These are phyloP conservation scores for Flaveria floridana DNA, from an alignment of 140 eudicot genomes.

Conservation along the genomic window DNA sequence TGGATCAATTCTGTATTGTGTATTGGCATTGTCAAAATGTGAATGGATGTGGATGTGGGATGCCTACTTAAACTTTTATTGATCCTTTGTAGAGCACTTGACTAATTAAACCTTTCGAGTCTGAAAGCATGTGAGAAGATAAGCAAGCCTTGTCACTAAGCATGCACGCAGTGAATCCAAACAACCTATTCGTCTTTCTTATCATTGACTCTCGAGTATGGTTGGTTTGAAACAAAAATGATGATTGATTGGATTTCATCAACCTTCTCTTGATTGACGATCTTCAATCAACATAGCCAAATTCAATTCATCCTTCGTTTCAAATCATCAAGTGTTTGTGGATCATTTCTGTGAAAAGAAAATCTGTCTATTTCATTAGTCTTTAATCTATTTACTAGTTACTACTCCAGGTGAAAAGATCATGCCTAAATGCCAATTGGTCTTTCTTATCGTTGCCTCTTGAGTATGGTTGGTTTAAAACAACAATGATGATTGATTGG, in stretches of 20 bases:
- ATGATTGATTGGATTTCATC: not conserved
- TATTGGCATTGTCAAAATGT: too few relatives aligned
- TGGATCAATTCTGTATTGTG: not conserved
- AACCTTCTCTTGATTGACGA: not conserved
- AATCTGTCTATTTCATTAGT: not conserved
- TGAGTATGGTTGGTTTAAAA: not conserved
- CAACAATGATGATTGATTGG: not conserved
- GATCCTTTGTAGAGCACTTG: not conserved
- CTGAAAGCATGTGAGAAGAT: not conserved
- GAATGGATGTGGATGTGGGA: too few relatives aligned
- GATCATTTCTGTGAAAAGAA: not conserved
- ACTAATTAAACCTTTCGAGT: not conserved
- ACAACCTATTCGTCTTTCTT: not conserved
- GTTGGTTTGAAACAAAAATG: not conserved
- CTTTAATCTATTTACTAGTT: conserved; percentile 6
- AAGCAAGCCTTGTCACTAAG: not conserved
- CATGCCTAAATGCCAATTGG: conserved; percentile 40
- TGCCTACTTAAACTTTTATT: not conserved
- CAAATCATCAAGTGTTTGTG: not conserved
- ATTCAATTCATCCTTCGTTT: not conserved
- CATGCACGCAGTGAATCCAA: not conserved
- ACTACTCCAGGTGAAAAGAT: conserved; percentile 52
- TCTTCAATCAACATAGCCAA: not conserved
- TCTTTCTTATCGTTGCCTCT: not conserved
- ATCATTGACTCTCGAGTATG: not conserved